phyloP scores from a whole-genome alignment of 345 rosid species.

The Erodium maritimum region DNA sequence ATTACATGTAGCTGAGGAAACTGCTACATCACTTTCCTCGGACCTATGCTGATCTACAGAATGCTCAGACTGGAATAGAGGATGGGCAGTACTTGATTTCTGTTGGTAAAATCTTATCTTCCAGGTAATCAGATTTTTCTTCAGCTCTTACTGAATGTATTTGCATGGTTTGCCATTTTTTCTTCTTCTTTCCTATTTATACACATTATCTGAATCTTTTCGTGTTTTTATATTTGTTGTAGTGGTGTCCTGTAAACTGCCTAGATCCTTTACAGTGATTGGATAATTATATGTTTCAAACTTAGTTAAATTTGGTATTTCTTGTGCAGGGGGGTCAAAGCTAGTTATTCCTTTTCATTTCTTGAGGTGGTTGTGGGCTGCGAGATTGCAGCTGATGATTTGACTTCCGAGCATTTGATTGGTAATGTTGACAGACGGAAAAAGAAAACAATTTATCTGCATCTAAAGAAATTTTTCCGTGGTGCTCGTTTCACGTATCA shows the following conservation, averaged over 20 bases:
- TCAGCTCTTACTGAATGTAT: not conserved
- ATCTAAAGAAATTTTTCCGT: conserved; percentile 74
- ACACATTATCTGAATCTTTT: too few relatives aligned
- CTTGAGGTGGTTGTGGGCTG: conserved; percentile 80
- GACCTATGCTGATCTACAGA: conserved; percentile 83
- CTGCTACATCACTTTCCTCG: conserved; percentile 86
- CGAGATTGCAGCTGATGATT: conserved; percentile 33
- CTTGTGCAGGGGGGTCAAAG: conserved; percentile 62
- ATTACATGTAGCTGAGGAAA: conserved; percentile 51
- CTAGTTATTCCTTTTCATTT: conserved; percentile 54
- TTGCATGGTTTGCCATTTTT: too few relatives aligned
- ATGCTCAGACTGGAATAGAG: conserved; percentile 56
- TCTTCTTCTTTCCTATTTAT: too few relatives aligned
- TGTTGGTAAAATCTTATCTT: conserved; percentile 63
- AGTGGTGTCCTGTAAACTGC: not conserved
- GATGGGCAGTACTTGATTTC: conserved; percentile 89
- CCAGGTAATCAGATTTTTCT: conserved; percentile 39
- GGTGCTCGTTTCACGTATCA: conserved; percentile 67
- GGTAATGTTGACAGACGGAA: conserved; percentile 13
- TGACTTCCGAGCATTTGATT: conserved; percentile 17
- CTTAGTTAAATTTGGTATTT: conserved; percentile 6
- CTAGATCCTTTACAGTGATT: not conserved
- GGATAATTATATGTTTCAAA: not conserved
- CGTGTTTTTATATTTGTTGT: not conserved
- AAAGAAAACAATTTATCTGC: conserved; percentile 53